Percentiles rank a stretch among this genome's conserved stretches.
Conservation (phyloP, 1,139 yeast genomes). For the Scheffersomyces quercinus region DNA sequence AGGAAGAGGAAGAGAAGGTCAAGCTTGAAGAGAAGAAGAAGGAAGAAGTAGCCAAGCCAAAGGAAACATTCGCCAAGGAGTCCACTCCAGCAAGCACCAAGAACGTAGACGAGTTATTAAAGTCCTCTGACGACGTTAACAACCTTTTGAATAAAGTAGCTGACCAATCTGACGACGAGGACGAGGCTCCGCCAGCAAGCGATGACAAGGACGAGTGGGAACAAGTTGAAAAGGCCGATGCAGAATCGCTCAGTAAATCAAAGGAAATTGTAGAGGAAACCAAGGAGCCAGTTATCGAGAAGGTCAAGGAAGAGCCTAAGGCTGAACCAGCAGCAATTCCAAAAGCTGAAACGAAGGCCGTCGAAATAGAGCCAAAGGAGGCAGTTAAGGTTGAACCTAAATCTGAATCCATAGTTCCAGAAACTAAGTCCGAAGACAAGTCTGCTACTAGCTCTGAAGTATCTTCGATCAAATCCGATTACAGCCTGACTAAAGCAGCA, state of each 20-base stretch:
- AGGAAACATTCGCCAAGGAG: constrained; percentile 8
- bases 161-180: constrained; percentile 45
- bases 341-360: constrained; percentile 9
- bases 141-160: constrained; percentile 40
- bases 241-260: constrained; percentile 2
- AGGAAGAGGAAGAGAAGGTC: constrained; percentile 21
- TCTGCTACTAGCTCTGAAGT: constrained; percentile 2
- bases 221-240: constrained; percentile 29
- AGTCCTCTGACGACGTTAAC: constrained; percentile 39
- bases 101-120: constrained; percentile 43
- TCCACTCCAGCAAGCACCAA: constrained; percentile 14
- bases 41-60: constrained; percentile 5
- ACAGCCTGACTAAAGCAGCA: constrained; percentile 8
- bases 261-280: constrained; percentile 13
- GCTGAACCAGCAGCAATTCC: constrained; percentile 3
- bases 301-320: constrained; percentile 18
- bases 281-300: constrained; percentile 12
- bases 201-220: constrained; percentile 43
- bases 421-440: constrained; percentile 8
- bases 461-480: constrained; percentile 1
- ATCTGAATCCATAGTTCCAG: constrained; percentile 2
- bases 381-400: constrained; percentile 8
- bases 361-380: constrained; percentile 12
- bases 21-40: constrained; percentile 16
- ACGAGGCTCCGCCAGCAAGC: constrained; percentile 19